These are phyloP conservation scores for Straminergon stramineum DNA, from an alignment of 225 moss, liverwort and hornwort species.

Conservation along the genomic window DNA sequence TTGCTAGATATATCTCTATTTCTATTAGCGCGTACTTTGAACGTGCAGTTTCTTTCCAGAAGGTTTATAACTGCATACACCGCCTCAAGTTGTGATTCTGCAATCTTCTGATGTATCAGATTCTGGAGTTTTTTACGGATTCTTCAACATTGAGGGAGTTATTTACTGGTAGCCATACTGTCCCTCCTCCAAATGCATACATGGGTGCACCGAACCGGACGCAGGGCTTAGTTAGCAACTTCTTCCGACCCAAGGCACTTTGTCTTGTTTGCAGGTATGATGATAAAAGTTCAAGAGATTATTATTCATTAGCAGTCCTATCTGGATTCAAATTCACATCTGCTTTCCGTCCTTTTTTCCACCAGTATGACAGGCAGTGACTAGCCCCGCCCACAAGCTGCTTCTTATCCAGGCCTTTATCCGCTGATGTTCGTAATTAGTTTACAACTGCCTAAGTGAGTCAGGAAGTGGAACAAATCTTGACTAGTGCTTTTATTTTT, in stretches of 20 bases:
- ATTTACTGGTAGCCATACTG: constrained; percentile 47
- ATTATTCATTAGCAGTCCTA: background rate
- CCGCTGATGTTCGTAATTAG: background rate
- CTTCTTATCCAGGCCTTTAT: background rate
- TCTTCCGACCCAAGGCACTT: constrained; percentile 39
- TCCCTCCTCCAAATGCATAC: constrained; percentile 41
- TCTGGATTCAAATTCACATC: background rate
- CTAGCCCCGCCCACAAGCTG: background rate
- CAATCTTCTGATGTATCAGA: constrained; percentile 15
- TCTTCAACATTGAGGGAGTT: constrained; percentile 36
- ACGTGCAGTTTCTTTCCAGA: background rate
- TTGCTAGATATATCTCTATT: background rate
- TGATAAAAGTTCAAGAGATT: background rate
- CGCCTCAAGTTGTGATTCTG: background rate
- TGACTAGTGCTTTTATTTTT: background rate
- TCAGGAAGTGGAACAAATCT: background rate
- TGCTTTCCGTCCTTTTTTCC: background rate
- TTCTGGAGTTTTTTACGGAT: constrained; percentile 48
- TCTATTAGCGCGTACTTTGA: background rate
- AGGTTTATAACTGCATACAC: background rate
- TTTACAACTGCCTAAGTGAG: background rate
- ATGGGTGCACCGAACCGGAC: constrained; percentile 28
- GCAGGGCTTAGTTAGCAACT: constrained; percentile 46
- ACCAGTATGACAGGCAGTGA: background rate
- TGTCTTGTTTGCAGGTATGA: constrained; percentile 48